phyloP scores from a whole-genome alignment of 768 basidiomycete species.

The Lentinula raphanica region DNA sequence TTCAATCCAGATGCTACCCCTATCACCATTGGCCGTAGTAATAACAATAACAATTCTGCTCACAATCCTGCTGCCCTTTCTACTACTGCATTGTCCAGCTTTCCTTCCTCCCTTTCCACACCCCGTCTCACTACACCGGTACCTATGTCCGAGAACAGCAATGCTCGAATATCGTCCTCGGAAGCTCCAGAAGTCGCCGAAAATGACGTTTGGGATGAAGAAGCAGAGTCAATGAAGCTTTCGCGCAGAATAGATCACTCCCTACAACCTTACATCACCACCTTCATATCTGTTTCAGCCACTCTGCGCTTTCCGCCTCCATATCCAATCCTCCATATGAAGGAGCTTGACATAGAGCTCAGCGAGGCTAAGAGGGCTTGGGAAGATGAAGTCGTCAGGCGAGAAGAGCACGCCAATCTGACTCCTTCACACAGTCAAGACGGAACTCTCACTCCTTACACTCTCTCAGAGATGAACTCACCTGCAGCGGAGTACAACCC shows the following conservation, averaged over 20 bases:
- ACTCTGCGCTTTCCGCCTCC: constrained; percentile 91
- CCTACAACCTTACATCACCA: constrained; percentile 77
- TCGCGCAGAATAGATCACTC: constrained; percentile 76
- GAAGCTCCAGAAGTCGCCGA: constrained; percentile 22
- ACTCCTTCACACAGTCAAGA: constrained; percentile 3
- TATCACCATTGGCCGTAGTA: constrained; percentile 22
- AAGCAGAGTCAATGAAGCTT: constrained; percentile 63
- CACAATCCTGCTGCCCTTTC: constrained; percentile 15
- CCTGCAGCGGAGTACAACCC: constrained; percentile 17
- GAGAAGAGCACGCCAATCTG: constrained; percentile 54
- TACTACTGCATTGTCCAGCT: constrained; percentile 18
- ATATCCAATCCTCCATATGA: constrained; percentile 82
- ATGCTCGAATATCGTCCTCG: not conserved
- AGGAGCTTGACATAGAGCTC: constrained; percentile 79
- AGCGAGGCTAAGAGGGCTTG: constrained; percentile 64
- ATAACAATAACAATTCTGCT: too few species aligned
- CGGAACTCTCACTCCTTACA: constrained; percentile 7
- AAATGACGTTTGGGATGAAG: constrained; percentile 59
- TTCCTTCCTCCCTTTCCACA: constrained; percentile 24
- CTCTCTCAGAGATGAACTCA: constrained; percentile 1
- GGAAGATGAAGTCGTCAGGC: constrained; percentile 81
- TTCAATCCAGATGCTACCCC: constrained; percentile 67
- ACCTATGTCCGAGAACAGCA: not conserved
- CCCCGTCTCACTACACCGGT: constrained; percentile 24
- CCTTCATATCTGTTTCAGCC: constrained; percentile 91